Percentiles rank a stretch among this genome's conserved stretches.
Conservation (phyloP, 306 rosid genomes). For the Citrullus mucosospermus region DNA sequence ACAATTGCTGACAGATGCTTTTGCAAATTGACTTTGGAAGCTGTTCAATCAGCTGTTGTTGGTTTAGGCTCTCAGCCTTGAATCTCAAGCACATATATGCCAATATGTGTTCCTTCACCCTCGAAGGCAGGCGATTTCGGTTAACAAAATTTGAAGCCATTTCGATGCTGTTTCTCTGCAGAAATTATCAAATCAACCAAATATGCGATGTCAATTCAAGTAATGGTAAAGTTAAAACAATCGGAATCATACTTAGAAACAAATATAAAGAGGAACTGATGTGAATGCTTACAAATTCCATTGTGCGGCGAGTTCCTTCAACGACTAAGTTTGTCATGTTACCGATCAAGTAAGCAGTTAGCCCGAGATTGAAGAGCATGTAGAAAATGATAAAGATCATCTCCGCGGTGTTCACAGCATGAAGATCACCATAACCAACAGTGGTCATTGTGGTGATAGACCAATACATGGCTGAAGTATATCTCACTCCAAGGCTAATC, state of each 20-base stretch:
- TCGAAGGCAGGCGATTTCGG: conserved; percentile 59
- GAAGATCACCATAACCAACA: conserved; percentile 92
- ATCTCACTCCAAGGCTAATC: conserved; percentile 50
- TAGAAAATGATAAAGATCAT: conserved; percentile 78
- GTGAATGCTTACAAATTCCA: conserved; percentile 64
- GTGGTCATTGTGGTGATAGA: conserved; percentile 91
- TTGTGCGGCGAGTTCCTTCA: conserved; percentile 89
- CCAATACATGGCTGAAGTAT: conserved; percentile 79
- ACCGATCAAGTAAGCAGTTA: conserved; percentile 91
- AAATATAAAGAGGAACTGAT: neutral
- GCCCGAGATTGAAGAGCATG: conserved; percentile 93
- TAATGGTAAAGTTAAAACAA: neutral
- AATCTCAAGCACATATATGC: conserved; percentile 91
- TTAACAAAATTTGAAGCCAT: conserved; percentile 73
- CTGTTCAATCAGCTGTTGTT: conserved; percentile 65
- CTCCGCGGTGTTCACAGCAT: conserved; percentile 67
- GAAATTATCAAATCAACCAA: neutral
- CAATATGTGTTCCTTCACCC: conserved; percentile 59
- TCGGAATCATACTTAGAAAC: neutral
- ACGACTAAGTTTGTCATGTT: conserved; percentile 96
- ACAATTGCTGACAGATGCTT: conserved; percentile 61
- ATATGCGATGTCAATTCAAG: neutral
- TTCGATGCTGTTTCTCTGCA: conserved; percentile 77
- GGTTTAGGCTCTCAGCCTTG: conserved; percentile 84
- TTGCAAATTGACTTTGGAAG: conserved; percentile 76